Evolutionary conservation across 495 filamentous ascomycete genomes (phyloP).

Genomic region (Choiromyces venosus): DNA sequence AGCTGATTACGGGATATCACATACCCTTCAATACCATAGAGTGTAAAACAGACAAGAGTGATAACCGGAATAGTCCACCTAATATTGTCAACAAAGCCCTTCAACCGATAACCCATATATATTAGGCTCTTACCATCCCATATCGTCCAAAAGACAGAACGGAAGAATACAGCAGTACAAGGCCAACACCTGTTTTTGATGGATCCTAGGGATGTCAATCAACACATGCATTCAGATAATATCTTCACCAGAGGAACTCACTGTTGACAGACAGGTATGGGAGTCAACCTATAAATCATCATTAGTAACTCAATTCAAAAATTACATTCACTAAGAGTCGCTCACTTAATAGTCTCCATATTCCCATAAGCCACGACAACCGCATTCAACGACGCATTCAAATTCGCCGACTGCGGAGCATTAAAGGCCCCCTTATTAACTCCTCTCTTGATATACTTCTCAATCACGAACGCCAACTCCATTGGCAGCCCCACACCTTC

Average conservation of each 20-base stretch:
- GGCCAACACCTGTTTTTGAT: conserved; percentile 69
- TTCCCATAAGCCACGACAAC: conserved; percentile 61
- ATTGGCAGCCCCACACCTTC: conserved; percentile 61
- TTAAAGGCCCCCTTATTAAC: conserved; percentile 45
- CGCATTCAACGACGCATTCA: conserved; percentile 59
- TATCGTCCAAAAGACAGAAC: conserved; percentile 66
- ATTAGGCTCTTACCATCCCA: conserved; percentile 50
- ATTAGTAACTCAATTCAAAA: background rate
- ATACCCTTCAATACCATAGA: conserved; percentile 63
- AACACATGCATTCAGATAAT: background rate
- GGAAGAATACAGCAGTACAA: conserved; percentile 67
- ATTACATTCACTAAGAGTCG: background rate
- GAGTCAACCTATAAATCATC: conserved; percentile 49
- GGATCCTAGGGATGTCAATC: conserved; percentile 50
- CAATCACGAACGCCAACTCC: conserved; percentile 63
- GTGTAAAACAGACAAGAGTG: conserved; percentile 62
- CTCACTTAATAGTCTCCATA: conserved; percentile 64
- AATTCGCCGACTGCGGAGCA: conserved; percentile 40
- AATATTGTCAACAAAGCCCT: background rate
- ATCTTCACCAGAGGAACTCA: conserved; percentile 38
- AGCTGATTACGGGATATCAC: background rate
- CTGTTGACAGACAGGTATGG: conserved; percentile 70
- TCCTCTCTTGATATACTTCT: conserved; percentile 61
- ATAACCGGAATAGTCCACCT: conserved; percentile 62
- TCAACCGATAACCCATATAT: background rate